phyloP scores from a whole-genome alignment of 106 monocot genomes.

The Agapanthus africanus region DNA sequence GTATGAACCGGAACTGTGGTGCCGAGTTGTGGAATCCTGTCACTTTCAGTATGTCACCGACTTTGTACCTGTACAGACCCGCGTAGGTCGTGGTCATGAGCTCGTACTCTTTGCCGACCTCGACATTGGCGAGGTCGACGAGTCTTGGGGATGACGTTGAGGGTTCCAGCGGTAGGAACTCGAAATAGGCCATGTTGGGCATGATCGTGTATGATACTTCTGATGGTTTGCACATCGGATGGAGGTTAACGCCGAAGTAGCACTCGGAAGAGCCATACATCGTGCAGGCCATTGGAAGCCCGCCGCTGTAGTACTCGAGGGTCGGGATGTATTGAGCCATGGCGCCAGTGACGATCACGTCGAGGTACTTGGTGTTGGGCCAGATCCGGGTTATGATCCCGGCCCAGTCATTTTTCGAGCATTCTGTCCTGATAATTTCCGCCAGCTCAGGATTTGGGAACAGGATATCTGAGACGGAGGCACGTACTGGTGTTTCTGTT shows the following conservation, averaged over 20 bases:
- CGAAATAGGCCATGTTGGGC: too few relatives aligned
- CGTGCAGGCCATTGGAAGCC: too few relatives aligned
- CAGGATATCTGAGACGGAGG: neutral
- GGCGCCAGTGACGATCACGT: slow-evolving; percentile 76
- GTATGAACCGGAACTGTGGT: slow-evolving; percentile 52
- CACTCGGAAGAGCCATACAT: too few relatives aligned
- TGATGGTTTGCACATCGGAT: too few relatives aligned
- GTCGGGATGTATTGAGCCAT: slow-evolving; percentile 77
- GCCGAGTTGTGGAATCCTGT: slow-evolving; percentile 64
- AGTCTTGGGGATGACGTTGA: too few relatives aligned
- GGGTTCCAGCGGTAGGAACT: too few relatives aligned
- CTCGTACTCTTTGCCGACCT: too few relatives aligned
- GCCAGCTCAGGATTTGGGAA: slow-evolving; percentile 8
- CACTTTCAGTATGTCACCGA: slow-evolving; percentile 60
- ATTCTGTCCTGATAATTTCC: slow-evolving; percentile 9
- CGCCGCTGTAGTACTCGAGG: too few relatives aligned
- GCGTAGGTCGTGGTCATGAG: too few relatives aligned
- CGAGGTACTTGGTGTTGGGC: slow-evolving; percentile 81
- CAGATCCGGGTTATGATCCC: slow-evolving; percentile 46
- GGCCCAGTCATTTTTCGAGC: slow-evolving; percentile 20
- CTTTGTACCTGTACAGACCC: slow-evolving; percentile 64
- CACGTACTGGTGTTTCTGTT: slow-evolving; percentile 8
- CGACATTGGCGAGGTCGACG: too few relatives aligned
- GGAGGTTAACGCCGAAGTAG: too few relatives aligned
- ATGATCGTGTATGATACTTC: too few relatives aligned